Percentiles rank a stretch among this genome's conserved stretches.
phyloP scores from a whole-genome alignment of 352 stramenopile genomes.

The Globisporangium takayamanum region DNA sequence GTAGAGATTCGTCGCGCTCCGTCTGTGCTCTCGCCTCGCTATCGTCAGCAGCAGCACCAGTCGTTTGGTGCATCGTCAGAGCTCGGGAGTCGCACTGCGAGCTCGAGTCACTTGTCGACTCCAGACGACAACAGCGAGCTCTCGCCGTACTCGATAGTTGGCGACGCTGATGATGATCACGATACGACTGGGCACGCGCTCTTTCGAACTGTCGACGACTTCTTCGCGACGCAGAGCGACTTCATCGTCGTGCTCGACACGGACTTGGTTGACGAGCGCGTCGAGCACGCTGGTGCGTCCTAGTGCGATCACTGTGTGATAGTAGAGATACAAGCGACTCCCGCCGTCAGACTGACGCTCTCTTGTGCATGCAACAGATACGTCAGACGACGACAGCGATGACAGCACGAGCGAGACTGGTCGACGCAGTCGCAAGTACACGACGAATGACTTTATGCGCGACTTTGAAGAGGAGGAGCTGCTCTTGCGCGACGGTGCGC shows the following conservation, averaged over 20 bases:
- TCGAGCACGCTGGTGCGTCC: constrained; percentile 1
- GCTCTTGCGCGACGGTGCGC: constrained; percentile 23
- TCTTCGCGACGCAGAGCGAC: constrained; percentile 43
- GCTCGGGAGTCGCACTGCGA: neutral
- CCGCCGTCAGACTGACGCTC: neutral
- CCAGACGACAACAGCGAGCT: constrained; percentile 1
- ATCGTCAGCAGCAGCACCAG: constrained; percentile 11
- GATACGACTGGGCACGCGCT: neutral
- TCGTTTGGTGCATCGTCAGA: neutral
- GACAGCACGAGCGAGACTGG: constrained; percentile 28
- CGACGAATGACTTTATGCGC: constrained; percentile 69
- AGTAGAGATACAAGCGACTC: neutral
- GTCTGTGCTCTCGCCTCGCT: constrained; percentile 25
- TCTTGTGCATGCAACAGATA: constrained; percentile 1
- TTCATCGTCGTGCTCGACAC: constrained; percentile 22
- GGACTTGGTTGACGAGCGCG: constrained; percentile 8
- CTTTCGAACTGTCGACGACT: constrained; percentile 49
- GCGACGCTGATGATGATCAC: constrained; percentile 26
- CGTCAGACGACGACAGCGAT: constrained; percentile 43
- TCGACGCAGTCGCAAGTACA: constrained; percentile 58
- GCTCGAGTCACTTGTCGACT: constrained; percentile 2
- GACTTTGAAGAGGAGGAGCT: constrained; percentile 72
- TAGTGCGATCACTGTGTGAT: neutral
- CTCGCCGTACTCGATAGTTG: constrained; percentile 13
- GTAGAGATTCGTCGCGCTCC: constrained; percentile 40